Evolutionary conservation across 2,329 filamentous ascomycete species (phyloP).

Genomic region (Xylaria polymorpha): DNA sequence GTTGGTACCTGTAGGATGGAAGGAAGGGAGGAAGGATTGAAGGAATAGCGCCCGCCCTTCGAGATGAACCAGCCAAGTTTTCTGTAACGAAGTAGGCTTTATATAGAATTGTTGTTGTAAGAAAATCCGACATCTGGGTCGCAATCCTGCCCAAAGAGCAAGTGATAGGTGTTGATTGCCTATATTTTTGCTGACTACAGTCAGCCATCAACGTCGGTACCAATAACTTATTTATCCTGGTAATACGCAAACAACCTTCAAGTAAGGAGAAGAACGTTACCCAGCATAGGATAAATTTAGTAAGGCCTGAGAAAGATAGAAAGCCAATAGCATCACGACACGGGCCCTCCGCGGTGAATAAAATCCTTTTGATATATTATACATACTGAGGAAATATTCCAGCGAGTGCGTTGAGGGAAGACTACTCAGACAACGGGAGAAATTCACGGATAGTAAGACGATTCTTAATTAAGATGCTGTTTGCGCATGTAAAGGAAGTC

Average conservation of each 20-base stretch:
- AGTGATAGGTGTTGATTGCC: constrained; percentile 1
- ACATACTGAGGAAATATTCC: background rate
- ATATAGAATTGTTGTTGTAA: background rate
- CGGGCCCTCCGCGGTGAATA: background rate
- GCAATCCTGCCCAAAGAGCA: background rate
- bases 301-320: background rate
- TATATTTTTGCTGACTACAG: constrained; percentile 1
- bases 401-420: background rate
- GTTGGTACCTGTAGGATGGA: background rate
- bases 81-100: background rate
- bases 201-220: constrained; percentile 10
- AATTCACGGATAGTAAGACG: background rate
- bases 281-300: too few relatives aligned
- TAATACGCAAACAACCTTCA: background rate
- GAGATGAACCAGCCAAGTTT: background rate
- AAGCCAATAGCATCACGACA: background rate
- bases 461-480: background rate
- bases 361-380: background rate
- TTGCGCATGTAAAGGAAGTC: background rate
- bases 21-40: too few relatives aligned
- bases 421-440: background rate
- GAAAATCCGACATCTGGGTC: background rate
- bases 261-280: background rate
- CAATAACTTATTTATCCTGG: background rate
- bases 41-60: constrained; percentile 3